Conservation (phyloP, 345 rosid species). For the Salix caprea region DNA sequence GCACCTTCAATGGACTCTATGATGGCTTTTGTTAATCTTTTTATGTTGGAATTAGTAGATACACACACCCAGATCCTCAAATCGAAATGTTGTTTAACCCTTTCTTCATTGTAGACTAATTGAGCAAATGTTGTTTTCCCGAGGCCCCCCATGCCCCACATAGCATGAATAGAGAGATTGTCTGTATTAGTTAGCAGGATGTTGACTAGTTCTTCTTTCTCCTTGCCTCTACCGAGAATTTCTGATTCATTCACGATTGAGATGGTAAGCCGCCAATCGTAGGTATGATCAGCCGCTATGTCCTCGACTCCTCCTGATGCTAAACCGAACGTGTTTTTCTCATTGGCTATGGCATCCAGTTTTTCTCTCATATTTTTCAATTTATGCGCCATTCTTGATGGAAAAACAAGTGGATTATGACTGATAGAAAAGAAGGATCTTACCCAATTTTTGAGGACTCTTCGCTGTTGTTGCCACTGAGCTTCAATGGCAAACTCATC, state of each 20-base stretch:
- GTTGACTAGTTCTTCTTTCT: neutral
- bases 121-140: neutral
- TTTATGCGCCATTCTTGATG: neutral
- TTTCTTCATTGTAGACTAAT: constrained; percentile 3
- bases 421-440: neutral
- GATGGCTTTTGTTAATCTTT: neutral
- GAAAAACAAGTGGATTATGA: neutral
- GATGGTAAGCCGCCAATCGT: neutral
- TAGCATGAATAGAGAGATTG: neutral
- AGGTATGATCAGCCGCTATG: neutral
- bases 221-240: neutral
- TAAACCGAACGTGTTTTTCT: neutral
- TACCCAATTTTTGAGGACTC: neutral
- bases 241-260: neutral
- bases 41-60: neutral
- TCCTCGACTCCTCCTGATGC: too few species aligned
- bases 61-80: constrained; percentile 7
- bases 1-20: neutral
- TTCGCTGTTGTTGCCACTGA: neutral
- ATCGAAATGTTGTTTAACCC: neutral
- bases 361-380: neutral
- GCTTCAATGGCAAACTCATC: constrained; percentile 1
- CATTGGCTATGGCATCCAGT: constrained; percentile 3
- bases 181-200: neutral
- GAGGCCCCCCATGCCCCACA: constrained; percentile 4